Evolutionary conservation across 2,329 filamentous ascomycete genomes (phyloP), one percentile per base, ranked within the genome.

Genomic region (Pseudogymnoascus sp.): DNA sequence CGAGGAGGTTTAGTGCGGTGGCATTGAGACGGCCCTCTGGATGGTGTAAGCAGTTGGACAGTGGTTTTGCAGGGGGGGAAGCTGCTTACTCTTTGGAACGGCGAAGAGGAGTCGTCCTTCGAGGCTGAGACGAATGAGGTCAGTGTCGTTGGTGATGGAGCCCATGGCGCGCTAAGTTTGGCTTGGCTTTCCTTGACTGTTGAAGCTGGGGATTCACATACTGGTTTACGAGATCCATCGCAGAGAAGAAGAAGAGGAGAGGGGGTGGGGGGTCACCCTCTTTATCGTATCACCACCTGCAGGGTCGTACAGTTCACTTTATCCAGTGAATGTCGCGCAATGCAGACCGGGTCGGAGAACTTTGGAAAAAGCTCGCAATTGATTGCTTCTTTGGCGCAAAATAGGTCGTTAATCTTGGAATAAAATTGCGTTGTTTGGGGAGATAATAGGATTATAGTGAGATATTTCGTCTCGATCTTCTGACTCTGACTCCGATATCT

Each of bases 81-180:
- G 58, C 66, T 62, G 86, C 90, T 81, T 80, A 93, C 91, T 99
- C 80, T 99, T 99, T 65, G 95, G 95, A n/a, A 99, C 91, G 65
- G 95, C 95, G 74, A 99, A 97, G 66, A 97, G 85, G 63, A 97
- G 84, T 68, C 95, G 89, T 73, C 93, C 93, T 81, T 95, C 91
- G 74, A 97, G 83, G 80, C 92, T 96, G 72, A 70, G 65, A 25
- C 67, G 67, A 64, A 70, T 65, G 69, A 78, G 69, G 78, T 76
- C 69, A 68, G 73, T 71, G 43, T 64, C 43, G 63, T 71, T 65
- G 59, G 83, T 80, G 64, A 83, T 79, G 65, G 81, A 73, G 78
- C 83, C 81, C 80, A 83, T 83, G 69, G 64, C 63, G 66, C 8
- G 21, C 66, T 58, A 66, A 33, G 18, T 61, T 66, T 66, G 49